Base-by-base conservation (phyloP, 768 basidiomycete genomes). In the Tulasnella sp. region DNA sequence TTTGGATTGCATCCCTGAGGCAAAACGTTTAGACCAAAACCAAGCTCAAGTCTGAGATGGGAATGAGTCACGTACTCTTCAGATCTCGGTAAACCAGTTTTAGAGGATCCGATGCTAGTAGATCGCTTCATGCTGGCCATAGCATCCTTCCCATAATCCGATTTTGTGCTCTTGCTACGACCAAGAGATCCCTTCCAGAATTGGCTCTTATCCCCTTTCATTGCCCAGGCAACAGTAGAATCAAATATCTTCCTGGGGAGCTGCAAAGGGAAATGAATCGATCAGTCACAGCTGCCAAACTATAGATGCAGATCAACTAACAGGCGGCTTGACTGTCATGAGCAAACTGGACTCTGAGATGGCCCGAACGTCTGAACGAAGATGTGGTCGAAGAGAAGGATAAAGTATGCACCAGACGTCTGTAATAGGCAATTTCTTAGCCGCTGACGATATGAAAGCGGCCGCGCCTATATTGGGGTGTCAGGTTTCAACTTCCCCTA, bases 401-500 rank as follows among this genome's bases (percentile, higher is more conserved):
- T 98, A 98, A 8, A 99, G 71, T 43, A 98, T 95, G 67, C 93
- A 97, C 95, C 96, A 98, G 21, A 91, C 84, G 68, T 99, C 96
- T 55, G 90, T 92, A 2, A 76, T 71, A 0, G 86, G 87, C 4
- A 99, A 78, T 63, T 88, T 85, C 44, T 84, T 82, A 1, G 87
- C 85, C 8, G 90, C 86, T 3, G 90, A 84, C 1, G 89, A 84
- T 45, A 98, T 85, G 69, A 99, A 93, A 0, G 89, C 84, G 11
- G 83, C 84, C 17, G 94, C 83, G 23, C 88, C 93, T 95, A 15
- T 38, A 38, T 7, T 62, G 24, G 1, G 0, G 5, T 13, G 4
- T 24, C 27, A 13, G 30, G n/a, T 13, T 17, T 63, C 10, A 61
- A 30, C 30, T 55, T 21, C 15, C 34, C 15, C 2, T 27, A n/a